Evolutionary conservation across 768 basidiomycete genomes (phyloP).

Genomic region (Tulasnella sp.): DNA sequence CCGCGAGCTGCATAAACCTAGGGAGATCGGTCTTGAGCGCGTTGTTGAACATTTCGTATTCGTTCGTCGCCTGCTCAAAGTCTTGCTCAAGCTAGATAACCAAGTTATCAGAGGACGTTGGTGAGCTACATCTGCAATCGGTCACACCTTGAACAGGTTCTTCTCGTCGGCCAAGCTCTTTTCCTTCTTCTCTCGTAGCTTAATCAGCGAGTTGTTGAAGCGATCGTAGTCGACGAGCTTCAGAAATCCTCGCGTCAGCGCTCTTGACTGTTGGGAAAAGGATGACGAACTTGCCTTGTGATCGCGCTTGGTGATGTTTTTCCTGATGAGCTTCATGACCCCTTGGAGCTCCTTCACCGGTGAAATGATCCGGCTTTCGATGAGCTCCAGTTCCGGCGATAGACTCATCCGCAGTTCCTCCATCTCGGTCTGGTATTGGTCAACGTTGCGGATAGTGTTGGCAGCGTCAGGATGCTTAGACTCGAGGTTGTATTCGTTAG

Average conservation of each 20-base stretch:
- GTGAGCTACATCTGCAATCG: neutral
- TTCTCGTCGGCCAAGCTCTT: conserved; percentile 94
- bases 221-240: conserved; percentile 91
- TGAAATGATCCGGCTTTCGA: conserved; percentile 73
- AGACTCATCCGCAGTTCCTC: conserved; percentile 74
- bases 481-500: conserved; percentile 70
- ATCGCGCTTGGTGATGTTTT: conserved; percentile 91
- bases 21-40: conserved; percentile 88
- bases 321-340: conserved; percentile 81
- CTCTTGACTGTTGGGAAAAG: neutral
- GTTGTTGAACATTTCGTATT: conserved; percentile 89
- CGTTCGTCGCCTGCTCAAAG: conserved; percentile 82
- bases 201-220: conserved; percentile 90
- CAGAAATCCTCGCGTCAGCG: neutral
- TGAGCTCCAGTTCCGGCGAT: conserved; percentile 86
- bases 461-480: conserved; percentile 70
- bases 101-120: neutral
- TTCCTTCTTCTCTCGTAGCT: conserved; percentile 97
- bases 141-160: conserved; percentile 82
- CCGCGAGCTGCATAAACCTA: conserved; percentile 79
- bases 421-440: conserved; percentile 62
- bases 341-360: conserved; percentile 86
- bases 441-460: conserved; percentile 70
- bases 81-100: conserved; percentile 80
- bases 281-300: conserved; percentile 63